phyloP scores from a whole-genome alignment of 306 rosid species.

The Acacia confusa region DNA sequence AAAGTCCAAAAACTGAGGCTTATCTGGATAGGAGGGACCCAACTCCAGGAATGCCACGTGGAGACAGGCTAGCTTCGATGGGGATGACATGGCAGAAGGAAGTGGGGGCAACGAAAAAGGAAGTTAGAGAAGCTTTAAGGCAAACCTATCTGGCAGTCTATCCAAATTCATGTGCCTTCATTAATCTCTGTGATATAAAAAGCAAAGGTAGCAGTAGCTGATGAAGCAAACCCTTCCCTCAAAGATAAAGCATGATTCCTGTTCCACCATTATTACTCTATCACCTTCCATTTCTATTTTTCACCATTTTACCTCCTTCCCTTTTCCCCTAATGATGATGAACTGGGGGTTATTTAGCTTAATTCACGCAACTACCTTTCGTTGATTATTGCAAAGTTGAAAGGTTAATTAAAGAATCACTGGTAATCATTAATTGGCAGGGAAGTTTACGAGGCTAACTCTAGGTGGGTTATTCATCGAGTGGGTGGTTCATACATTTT shows the following conservation, averaged over 20 bases:
- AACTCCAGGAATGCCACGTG: constrained; percentile 43
- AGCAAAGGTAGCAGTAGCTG: not conserved
- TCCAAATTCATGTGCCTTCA: constrained; percentile 80
- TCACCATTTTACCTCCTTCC: not conserved
- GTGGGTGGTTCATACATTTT: not conserved
- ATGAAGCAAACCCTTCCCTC: constrained; percentile 26
- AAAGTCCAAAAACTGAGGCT: constrained; percentile 30
- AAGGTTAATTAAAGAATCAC: constrained; percentile 5
- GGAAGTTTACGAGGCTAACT: not conserved
- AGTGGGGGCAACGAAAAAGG: constrained; percentile 30
- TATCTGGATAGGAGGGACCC: constrained; percentile 43
- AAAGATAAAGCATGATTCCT: constrained; percentile 31
- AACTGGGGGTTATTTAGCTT: not conserved
- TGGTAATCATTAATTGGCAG: not conserved
- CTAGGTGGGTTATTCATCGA: not conserved
- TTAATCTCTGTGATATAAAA: constrained; percentile 37
- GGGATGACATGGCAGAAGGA: constrained; percentile 50
- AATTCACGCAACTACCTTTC: constrained; percentile 5
- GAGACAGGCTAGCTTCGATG: constrained; percentile 29
- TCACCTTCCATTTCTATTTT: not conserved
- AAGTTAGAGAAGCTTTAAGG: constrained; percentile 51
- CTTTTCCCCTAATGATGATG: not conserved
- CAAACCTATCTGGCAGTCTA: constrained; percentile 56
- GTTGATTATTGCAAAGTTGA: not conserved
- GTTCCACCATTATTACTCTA: constrained; percentile 1